These are phyloP conservation scores for Metschnikowia colocasiae DNA, from an alignment of 805 yeast species.

Conservation along the genomic window DNA sequence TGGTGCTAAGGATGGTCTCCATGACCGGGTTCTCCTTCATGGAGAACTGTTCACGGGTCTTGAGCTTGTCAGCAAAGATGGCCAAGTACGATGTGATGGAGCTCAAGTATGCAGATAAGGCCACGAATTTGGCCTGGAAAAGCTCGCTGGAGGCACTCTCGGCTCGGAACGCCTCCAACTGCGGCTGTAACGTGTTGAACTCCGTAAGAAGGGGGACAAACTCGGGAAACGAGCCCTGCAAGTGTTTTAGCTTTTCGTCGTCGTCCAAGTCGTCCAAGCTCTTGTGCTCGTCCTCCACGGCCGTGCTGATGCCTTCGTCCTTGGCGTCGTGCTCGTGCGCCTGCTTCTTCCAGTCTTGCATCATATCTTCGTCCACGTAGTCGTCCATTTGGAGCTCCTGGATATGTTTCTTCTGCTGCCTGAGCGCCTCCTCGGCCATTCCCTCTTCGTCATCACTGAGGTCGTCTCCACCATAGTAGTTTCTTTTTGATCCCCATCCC, in stretches of 20 bases:
- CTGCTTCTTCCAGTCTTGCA: slow-evolving; percentile 72
- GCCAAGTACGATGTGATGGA: slow-evolving; percentile 78
- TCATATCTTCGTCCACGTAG: slow-evolving; percentile 64
- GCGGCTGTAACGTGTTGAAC: slow-evolving; percentile 39
- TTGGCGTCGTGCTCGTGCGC: slow-evolving; percentile 45
- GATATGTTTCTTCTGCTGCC: slow-evolving; percentile 72
- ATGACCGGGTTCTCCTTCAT: slow-evolving; percentile 89
- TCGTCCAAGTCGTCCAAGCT: slow-evolving; percentile 39
- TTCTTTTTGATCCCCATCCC: slow-evolving; percentile 43
- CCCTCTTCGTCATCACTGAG: slow-evolving; percentile 72
- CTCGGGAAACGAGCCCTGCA: slow-evolving; percentile 75
- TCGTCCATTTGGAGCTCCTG: slow-evolving; percentile 67
- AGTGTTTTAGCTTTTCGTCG: slow-evolving; percentile 48
- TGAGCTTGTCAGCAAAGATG: slow-evolving; percentile 55
- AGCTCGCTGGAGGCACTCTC: slow-evolving; percentile 25
- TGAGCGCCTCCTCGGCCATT: slow-evolving; percentile 82
- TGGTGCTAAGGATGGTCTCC: slow-evolving; percentile 75
- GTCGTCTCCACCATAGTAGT: slow-evolving; percentile 59
- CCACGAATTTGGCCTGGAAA: slow-evolving; percentile 52
- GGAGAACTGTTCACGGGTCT: slow-evolving; percentile 50
- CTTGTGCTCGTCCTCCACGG: slow-evolving; percentile 15
- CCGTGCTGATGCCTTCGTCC: slow-evolving; percentile 16
- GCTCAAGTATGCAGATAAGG: slow-evolving; percentile 76
- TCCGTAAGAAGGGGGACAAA: slow-evolving; percentile 74
- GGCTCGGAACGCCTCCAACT: slow-evolving; percentile 35